Conservation (phyloP, 2,329 filamentous ascomycete species). For the Macrophomina pseudophaseolina region DNA sequence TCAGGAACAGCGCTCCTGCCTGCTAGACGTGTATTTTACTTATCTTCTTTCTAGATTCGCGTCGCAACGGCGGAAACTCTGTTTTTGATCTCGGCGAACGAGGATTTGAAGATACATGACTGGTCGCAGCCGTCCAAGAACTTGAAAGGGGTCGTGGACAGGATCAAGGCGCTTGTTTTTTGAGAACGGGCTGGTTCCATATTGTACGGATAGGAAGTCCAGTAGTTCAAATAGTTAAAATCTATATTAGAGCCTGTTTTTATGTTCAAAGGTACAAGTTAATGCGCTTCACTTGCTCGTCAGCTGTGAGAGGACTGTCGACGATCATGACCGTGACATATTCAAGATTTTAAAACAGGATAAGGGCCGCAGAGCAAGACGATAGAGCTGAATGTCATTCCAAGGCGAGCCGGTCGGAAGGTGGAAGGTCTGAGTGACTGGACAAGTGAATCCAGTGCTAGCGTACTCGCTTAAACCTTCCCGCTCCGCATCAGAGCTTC, state of each 20-base stretch:
- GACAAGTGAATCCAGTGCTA: background rate
- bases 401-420: too few species aligned
- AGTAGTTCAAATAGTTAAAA: too few species aligned
- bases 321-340: too few species aligned
- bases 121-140: conserved; percentile 42
- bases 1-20: background rate
- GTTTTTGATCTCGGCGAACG: conserved; percentile 44
- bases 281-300: too few species aligned
- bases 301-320: too few species aligned
- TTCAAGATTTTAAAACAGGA: too few species aligned
- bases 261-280: too few species aligned
- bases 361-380: too few species aligned
- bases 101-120: conserved; percentile 42
- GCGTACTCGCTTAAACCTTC: conserved; percentile 17
- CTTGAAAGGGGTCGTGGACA: conserved; percentile 39
- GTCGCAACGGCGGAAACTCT: conserved; percentile 49
- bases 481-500: background rate
- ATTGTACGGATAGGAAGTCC: too few species aligned
- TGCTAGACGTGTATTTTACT: background rate
- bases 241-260: too few species aligned
- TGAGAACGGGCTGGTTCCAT: background rate
- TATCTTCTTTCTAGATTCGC: conserved; percentile 34
- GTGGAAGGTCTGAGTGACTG: too few species aligned
- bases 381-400: too few species aligned
- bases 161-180: conserved; percentile 11